A percentile compares a stretch with the other conserved stretches of the same genome.
phyloP scores from a whole-genome alignment of 176 grass and related monocot species.

The Bonia amplexicaulis region DNA sequence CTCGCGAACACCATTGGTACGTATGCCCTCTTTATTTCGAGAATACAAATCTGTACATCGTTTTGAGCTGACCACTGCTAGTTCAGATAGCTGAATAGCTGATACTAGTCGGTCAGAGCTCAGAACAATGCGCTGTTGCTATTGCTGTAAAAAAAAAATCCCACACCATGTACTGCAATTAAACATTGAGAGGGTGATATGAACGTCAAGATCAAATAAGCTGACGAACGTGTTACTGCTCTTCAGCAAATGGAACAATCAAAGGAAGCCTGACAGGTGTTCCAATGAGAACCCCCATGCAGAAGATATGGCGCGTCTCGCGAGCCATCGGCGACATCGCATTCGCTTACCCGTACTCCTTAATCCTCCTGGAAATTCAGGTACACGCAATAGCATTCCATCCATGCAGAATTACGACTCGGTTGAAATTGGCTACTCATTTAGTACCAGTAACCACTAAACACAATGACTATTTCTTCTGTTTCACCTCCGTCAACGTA shows the following conservation, averaged over 20 bases:
- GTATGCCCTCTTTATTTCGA: not conserved
- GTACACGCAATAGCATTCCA: not conserved
- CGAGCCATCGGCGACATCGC: conserved; percentile 66
- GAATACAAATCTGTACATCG: not conserved
- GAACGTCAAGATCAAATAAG: not conserved
- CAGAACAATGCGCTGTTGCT: no score
- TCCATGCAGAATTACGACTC: not conserved
- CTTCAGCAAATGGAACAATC: conserved; percentile 59
- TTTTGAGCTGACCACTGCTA: not conserved
- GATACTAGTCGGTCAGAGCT: not conserved
- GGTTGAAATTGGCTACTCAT: not conserved
- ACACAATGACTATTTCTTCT: not conserved
- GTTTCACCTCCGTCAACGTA: not conserved
- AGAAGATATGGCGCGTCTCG: conserved; percentile 64
- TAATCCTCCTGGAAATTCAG: conserved; percentile 72
- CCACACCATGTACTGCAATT: not conserved
- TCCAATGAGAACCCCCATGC: conserved; percentile 11
- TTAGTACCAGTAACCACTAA: not conserved
- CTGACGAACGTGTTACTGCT: not conserved
- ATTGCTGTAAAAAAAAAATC: no score
- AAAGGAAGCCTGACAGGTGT: conserved; percentile 60
- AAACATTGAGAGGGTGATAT: not conserved
- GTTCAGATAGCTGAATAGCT: not conserved
- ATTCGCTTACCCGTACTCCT: conserved; percentile 58
- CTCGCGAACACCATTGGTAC: conserved; percentile 55